Conservation (phyloP, 2,329 filamentous ascomycete genomes). For the Anthostomella pinea region DNA sequence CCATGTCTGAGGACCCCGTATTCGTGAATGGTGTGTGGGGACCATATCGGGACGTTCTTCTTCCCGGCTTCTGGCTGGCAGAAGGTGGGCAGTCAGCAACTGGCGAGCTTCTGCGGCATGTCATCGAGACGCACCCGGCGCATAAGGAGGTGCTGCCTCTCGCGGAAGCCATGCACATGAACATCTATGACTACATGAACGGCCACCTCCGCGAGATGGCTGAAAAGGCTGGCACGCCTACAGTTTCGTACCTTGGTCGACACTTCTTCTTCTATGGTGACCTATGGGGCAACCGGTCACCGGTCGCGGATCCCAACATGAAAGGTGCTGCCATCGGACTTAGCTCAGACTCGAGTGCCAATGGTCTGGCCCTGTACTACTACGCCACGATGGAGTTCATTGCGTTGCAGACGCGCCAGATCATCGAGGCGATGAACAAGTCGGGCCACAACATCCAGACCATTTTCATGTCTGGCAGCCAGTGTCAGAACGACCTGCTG, state of each 20-base stretch:
- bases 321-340: constrained; percentile 84
- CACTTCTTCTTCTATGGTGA: constrained; percentile 99
- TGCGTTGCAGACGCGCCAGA: constrained; percentile 92
- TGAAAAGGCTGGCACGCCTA: constrained; percentile 66
- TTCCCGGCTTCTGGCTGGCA: constrained; percentile 93
- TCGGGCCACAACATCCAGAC: constrained; percentile 83
- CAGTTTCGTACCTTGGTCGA: constrained; percentile 79
- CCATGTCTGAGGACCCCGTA: constrained; percentile 88
- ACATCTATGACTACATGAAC: constrained; percentile 95
- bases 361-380: constrained; percentile 87
- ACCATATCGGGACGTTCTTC: constrained; percentile 89
- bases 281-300: constrained; percentile 93
- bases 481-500: constrained; percentile 92
- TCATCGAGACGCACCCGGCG: constrained; percentile 91
- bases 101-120: constrained; percentile 88
- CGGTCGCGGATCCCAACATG: constrained; percentile 91
- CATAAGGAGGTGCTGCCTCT: constrained; percentile 76
- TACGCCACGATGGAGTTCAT: constrained; percentile 98
- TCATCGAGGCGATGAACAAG: constrained; percentile 89
- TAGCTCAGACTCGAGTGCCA: constrained; percentile 79
- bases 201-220: constrained; percentile 76
- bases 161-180: constrained; percentile 77
- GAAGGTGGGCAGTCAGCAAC: constrained; percentile 97
- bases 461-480: constrained; percentile 98
- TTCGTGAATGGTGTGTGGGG: constrained; percentile 98